Base-by-base conservation (phyloP, 2,329 filamentous ascomycete species). In the Neophaeococcomyces aloes region DNA sequence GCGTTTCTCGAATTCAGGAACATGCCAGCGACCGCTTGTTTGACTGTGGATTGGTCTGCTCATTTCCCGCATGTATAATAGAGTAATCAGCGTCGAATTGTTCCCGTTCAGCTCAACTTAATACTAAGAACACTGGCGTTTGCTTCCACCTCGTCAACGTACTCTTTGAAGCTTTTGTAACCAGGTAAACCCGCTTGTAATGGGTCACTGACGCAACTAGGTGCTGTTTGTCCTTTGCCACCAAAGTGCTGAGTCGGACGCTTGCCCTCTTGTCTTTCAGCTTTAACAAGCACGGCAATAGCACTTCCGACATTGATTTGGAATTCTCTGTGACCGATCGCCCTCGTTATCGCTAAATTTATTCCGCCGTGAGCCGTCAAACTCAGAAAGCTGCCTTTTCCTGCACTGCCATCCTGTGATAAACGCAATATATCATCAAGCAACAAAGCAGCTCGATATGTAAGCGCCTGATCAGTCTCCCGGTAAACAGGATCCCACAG, bases 331-430 rank as follows among this genome's bases (percentile, higher is more conserved):
- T 75, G 72, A 0, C 65, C 66, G 30, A 65, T 43, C 13, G 65
- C 46, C 56, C 65, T 56, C 46, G 80, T 55, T 18, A 78, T 60
- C 51, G 71, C 73, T 3, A 65, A 68, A 49, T 79, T 79, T 2
- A 71, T 70, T 0, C 76, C 76, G 1, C 73, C 76, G 57, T 81
- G 77, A 37, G 69, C 69, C 1, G 75, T 79, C 27, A 80, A 56
- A 4, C 70, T 74, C 19, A 80, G 58, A 0, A 63, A 65, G 49
- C 59, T 68, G 2, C 57, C 52, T 43, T 75, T 27, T 27, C 5
- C 23, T 27, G 5, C 72, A n/a, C 59, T 56, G 0, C 50, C 52
- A 27, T 3, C 8, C 15, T 11, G n/a, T 13, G n/a, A 14, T 8
- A 17, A 23, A 5, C 18, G 8, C 43, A 77, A 74, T 10, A 81